Base-by-base conservation (phyloP, 352 stramenopile species). In the Pythium oligandrum region DNA sequence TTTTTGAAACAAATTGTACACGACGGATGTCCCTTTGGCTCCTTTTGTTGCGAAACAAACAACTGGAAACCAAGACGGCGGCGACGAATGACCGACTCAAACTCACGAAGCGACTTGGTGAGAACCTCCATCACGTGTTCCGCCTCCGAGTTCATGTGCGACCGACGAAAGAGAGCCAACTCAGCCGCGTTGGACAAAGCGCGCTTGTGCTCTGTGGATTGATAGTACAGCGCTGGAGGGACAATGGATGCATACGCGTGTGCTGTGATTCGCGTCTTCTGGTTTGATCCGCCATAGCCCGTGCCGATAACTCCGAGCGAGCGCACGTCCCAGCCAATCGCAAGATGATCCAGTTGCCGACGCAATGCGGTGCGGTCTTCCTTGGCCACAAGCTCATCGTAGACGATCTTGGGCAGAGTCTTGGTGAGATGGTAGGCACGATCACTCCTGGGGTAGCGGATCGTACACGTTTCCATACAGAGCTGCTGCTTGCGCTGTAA, bases 291-390 rank as follows among this genome's bases (percentile, higher is more conserved):
- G 26, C 64, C 66, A 1, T 42, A 42, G 7, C 7, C 38, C 7
- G 7, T 12, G 10, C 57, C 64, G 4, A 55, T 39, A 7, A 40
- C 51, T 1, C 68, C 52, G 4, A 61, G 68, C 12, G 68, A 66
- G 45, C 82, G 69, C 37, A 85, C 74, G 48, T 85, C 63, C 30
- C 75, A 85, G 6, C 61, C 74, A 4, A 83, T 55, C 0, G 58
- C 57, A 17, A 85, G 63, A 46, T 85, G 71, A 43, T 83, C 71
- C 5, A 76, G 40, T 11, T 71, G 51, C 9, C 61, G 57, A 4
- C 74, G 69, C 6, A 85, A 37, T 1, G 71, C 70, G 1, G 69
- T 80, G 26, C 71, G 66, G 45, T 83, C 72, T 26, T 70, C 56
- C 10, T 64, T 48, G 2, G 64, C 55, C 5, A 75, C 69, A 35